These are phyloP conservation scores for Penicillium cinerascens DNA, from an alignment of 495 filamentous ascomycete genomes.

Conservation along the genomic window DNA sequence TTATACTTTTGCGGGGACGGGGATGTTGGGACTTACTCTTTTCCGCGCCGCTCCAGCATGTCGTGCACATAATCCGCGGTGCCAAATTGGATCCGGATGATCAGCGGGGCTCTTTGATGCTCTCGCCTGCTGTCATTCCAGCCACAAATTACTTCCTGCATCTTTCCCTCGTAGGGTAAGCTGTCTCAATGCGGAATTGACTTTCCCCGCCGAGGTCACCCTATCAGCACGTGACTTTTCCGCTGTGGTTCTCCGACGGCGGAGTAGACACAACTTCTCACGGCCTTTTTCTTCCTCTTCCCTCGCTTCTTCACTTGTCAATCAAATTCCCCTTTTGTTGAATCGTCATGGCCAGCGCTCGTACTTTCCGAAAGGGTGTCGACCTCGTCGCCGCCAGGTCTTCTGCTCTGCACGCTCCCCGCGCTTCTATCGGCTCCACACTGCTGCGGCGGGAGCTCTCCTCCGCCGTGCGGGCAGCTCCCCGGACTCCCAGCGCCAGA, in stretches of 20 bases:
- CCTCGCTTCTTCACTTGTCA: slow-evolving; percentile 19
- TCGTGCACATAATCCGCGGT: slow-evolving; percentile 12
- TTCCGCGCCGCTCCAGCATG: slow-evolving; percentile 7
- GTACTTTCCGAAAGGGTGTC: slow-evolving; percentile 30
- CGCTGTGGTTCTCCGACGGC: slow-evolving; percentile 32
- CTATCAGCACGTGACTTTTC: slow-evolving; percentile 46
- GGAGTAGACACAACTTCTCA: slow-evolving; percentile 12
- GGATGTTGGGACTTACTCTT: slow-evolving; percentile 2
- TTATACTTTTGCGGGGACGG: neutral
- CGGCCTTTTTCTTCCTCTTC: slow-evolving; percentile 13
- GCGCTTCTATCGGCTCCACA: slow-evolving; percentile 39
- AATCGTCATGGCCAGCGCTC: slow-evolving; percentile 34
- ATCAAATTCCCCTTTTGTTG: slow-evolving; percentile 20
- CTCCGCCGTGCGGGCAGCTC: slow-evolving; percentile 27
- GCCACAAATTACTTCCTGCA: neutral
- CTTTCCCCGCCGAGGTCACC: slow-evolving; percentile 15
- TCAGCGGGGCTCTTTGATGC: slow-evolving; percentile 2
- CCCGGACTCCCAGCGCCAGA: slow-evolving; percentile 17
- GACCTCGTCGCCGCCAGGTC: slow-evolving; percentile 34
- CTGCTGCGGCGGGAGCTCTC: slow-evolving; percentile 35
- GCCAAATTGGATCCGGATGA: slow-evolving; percentile 6
- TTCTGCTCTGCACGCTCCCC: slow-evolving; percentile 23
- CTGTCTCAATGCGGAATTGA: slow-evolving; percentile 15
- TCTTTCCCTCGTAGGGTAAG: neutral
- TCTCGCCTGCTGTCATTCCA: slow-evolving; percentile 1